Evolutionary conservation across 2,329 filamentous ascomycete genomes (phyloP).

Genomic region (Cryphonectria parasitica): DNA sequence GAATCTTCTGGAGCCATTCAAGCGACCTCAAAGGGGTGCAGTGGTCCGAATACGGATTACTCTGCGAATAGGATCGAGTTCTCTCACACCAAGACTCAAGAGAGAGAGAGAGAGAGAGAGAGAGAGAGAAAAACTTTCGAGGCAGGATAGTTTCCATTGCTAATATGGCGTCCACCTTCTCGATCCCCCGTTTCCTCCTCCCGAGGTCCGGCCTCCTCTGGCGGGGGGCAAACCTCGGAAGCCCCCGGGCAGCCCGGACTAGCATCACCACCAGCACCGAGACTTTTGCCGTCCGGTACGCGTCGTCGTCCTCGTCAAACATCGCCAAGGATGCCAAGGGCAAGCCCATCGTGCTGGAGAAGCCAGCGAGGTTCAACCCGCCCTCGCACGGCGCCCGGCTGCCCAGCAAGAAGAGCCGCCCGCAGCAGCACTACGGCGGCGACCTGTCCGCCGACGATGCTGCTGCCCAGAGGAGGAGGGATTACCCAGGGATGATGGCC

Average conservation of each 20-base stretch:
- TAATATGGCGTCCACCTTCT: conserved; percentile 49
- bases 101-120: neutral
- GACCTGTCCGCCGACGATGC: conserved; percentile 67
- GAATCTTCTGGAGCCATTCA: neutral
- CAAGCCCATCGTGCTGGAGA: conserved; percentile 73
- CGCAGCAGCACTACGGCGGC: conserved; percentile 76
- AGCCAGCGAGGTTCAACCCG: conserved; percentile 87
- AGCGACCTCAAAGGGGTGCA: neutral
- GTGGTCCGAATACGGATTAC: neutral
- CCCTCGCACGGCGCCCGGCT: conserved; percentile 83
- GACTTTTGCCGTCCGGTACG: conserved; percentile 38
- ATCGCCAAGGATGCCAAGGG: conserved; percentile 42
- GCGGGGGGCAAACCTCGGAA: conserved; percentile 42
- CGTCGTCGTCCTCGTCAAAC: conserved; percentile 36
- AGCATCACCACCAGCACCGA: conserved; percentile 36
- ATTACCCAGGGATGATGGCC: conserved; percentile 90
- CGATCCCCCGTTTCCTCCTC: conserved; percentile 70
- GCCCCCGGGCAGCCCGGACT: conserved; percentile 30
- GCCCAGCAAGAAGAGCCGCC: conserved; percentile 49
- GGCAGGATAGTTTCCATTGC: neutral
- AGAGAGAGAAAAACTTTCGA: neutral
- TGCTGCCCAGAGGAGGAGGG: conserved; percentile 66
- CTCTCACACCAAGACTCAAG: neutral
- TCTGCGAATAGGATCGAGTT: neutral
- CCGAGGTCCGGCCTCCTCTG: conserved; percentile 63